Percentiles rank a stretch among this genome's conserved stretches.
Conservation (phyloP, 2,329 filamentous ascomycete species). For the Claviceps paspali region DNA sequence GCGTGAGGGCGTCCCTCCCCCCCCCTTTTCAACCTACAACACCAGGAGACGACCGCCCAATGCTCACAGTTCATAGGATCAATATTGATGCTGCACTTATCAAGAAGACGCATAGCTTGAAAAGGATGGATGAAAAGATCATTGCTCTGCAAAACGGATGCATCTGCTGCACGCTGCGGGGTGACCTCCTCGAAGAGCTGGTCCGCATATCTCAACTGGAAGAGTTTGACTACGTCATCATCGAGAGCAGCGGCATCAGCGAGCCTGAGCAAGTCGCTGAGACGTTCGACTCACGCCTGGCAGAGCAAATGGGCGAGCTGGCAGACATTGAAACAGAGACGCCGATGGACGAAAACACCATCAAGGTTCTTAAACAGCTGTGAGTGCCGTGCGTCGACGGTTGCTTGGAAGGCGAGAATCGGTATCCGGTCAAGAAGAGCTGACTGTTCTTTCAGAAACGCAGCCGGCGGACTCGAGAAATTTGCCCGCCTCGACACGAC, state of each 20-base stretch:
- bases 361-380: constrained; percentile 22
- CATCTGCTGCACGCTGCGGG: constrained; percentile 61
- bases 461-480: constrained; percentile 48
- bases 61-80: too few species aligned
- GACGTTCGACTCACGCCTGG: constrained; percentile 47
- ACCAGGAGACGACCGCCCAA: too few species aligned
- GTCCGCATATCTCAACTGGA: constrained; percentile 45
- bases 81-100: constrained; percentile 52
- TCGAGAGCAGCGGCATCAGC: constrained; percentile 58
- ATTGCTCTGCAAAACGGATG: constrained; percentile 58
- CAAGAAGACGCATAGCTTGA: constrained; percentile 37
- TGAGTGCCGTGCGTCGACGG: too few species aligned
- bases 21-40: too few species aligned
- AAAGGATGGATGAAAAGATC: constrained; percentile 46
- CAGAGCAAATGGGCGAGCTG: constrained; percentile 27
- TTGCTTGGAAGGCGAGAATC: too few species aligned
- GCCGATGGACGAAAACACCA: constrained; percentile 19
- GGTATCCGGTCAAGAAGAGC: too few species aligned
- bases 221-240: constrained; percentile 55
- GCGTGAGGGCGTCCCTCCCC: constrained; percentile 23
- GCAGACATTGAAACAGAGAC: constrained; percentile 15
- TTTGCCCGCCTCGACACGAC: constrained; percentile 55
- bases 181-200: constrained; percentile 55
- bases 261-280: constrained; percentile 62
- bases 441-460: constrained; percentile 18